Evolutionary conservation across 768 basidiomycete genomes (phyloP).

Genomic region (Boletus vinaceobasis): DNA sequence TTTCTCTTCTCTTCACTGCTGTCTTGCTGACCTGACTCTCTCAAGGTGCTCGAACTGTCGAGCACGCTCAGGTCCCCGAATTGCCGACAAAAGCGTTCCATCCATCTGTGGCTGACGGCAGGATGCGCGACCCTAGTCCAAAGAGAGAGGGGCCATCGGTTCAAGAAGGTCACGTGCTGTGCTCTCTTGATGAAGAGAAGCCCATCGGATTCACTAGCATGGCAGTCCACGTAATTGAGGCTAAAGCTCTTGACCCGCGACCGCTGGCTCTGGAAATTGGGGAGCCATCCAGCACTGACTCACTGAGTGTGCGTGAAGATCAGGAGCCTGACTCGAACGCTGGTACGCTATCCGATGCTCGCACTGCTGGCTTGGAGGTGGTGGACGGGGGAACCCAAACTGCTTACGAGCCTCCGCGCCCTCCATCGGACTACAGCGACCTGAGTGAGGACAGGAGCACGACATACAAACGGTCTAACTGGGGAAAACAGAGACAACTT

Average conservation of each 20-base stretch:
- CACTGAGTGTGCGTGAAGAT: conserved; percentile 19
- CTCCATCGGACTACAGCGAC: conserved; percentile 43
- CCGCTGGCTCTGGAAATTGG: conserved; percentile 35
- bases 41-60: conserved; percentile 40
- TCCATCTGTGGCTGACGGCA: conserved; percentile 21
- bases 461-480: conserved; percentile 44
- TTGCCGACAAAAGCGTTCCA: conserved; percentile 36
- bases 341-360: conserved; percentile 28
- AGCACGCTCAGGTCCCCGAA: conserved; percentile 35
- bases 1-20: neutral
- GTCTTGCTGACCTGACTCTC: conserved; percentile 2
- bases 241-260: conserved; percentile 52
- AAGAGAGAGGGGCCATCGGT: conserved; percentile 34
- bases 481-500: conserved; percentile 58
- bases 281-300: conserved; percentile 28
- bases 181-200: conserved; percentile 47
- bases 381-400: conserved; percentile 38
- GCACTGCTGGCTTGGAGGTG: conserved; percentile 40
- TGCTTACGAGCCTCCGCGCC: conserved; percentile 48
- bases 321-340: neutral
- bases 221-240: conserved; percentile 67
- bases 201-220: conserved; percentile 57
- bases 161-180: conserved; percentile 51
- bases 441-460: conserved; percentile 48
- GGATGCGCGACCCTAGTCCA: neutral